Conservation (phyloP, 305 asterid genomes). For the Ilex paraguariensis region DNA sequence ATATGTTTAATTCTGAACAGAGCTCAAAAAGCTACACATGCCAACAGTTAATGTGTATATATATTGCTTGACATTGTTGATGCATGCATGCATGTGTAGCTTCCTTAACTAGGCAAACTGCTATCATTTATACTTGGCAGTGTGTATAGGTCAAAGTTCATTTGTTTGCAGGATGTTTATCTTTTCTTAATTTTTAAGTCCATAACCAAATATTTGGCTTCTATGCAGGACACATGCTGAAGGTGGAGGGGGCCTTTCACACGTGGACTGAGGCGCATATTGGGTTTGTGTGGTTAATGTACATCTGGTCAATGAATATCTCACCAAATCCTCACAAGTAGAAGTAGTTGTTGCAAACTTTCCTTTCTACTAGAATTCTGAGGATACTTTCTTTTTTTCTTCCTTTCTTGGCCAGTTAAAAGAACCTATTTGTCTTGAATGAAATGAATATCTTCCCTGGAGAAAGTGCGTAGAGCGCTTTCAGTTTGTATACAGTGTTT, state of each 20-base stretch:
- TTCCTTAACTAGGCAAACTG: background rate
- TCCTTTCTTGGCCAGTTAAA: background rate
- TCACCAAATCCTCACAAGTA: too few relatives aligned
- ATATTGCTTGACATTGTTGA: background rate
- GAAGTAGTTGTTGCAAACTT: too few relatives aligned
- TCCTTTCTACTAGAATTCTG: background rate
- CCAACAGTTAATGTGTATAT: background rate
- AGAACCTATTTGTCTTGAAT: too few relatives aligned
- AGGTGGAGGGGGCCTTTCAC: constrained; percentile 80
- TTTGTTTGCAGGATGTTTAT: background rate
- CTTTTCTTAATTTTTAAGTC: background rate
- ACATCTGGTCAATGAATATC: constrained; percentile 8
- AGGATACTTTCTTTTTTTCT: background rate
- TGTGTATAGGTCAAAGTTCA: background rate
- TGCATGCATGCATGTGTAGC: background rate
- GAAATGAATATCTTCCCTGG: too few relatives aligned
- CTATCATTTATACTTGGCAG: background rate
- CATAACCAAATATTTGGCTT: constrained; percentile 11
- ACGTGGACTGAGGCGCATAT: constrained; percentile 36
- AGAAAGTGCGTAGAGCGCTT: too few relatives aligned
- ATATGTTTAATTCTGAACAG: too few relatives aligned
- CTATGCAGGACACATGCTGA: constrained; percentile 69
- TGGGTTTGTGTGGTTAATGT: background rate
- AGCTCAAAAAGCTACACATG: too few relatives aligned
- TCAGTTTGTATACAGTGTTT: too few relatives aligned